These are phyloP conservation scores for Trichoderma pleuroti DNA, from an alignment of 2,329 filamentous ascomycete genomes.

Conservation along the genomic window DNA sequence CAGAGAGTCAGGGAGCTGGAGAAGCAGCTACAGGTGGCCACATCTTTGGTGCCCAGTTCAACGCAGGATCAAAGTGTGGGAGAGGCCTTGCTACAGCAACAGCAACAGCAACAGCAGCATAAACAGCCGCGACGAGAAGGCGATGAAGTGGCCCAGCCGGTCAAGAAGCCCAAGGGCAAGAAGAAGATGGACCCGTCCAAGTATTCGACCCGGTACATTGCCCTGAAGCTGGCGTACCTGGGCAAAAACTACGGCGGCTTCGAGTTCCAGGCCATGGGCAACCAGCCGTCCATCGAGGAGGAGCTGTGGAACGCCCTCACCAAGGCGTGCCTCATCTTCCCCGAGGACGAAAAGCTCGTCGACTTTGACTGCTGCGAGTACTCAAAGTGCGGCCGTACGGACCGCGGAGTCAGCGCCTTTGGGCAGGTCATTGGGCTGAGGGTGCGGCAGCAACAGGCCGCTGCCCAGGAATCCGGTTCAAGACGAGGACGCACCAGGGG, in stretches of 20 bases:
- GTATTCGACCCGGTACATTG: slow-evolving; percentile 80
- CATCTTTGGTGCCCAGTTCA: neutral
- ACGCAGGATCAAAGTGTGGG: too few species aligned
- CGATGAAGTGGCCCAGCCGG: neutral
- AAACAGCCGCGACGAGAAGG: neutral
- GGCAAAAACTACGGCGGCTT: slow-evolving; percentile 90
- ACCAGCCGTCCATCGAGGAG: slow-evolving; percentile 82
- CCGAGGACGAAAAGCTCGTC: slow-evolving; percentile 58
- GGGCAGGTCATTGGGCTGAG: slow-evolving; percentile 86
- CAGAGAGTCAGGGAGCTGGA: slow-evolving; percentile 66
- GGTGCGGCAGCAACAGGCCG: slow-evolving; percentile 77
- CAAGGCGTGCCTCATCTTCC: slow-evolving; percentile 77
- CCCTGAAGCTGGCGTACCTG: slow-evolving; percentile 89
- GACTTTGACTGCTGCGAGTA: slow-evolving; percentile 86
- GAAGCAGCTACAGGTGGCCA: slow-evolving; percentile 51
- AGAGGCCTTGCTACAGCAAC: too few species aligned
- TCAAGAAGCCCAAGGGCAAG: slow-evolving; percentile 42
- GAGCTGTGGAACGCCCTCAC: slow-evolving; percentile 88
- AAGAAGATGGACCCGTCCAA: slow-evolving; percentile 70
- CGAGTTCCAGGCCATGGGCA: slow-evolving; percentile 74
- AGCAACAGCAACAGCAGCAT: neutral
- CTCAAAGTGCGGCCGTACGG: slow-evolving; percentile 91
- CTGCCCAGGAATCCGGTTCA: slow-evolving; percentile 36
- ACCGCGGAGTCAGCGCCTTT: slow-evolving; percentile 91
- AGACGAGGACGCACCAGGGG: neutral